phyloP scores from a whole-genome alignment of 225 moss, liverwort and hornwort species.

The Polytrichum formosum region DNA sequence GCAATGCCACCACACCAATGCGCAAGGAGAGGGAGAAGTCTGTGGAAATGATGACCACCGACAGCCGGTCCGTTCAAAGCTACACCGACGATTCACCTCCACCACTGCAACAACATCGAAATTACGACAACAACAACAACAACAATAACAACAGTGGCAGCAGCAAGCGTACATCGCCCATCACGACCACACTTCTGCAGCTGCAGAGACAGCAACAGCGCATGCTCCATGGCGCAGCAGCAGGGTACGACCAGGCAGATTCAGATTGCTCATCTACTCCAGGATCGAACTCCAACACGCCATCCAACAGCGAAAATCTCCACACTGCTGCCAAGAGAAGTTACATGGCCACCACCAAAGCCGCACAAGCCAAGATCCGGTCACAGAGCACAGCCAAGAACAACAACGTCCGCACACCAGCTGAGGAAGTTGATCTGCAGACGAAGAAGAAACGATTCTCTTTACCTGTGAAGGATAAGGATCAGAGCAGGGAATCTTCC shows the following conservation, averaged over 20 bases:
- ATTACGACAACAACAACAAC: slow-evolving; percentile 3
- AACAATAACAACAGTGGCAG: not conserved
- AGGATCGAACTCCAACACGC: slow-evolving; percentile 26
- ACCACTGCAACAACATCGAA: not conserved
- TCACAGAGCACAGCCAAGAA: slow-evolving; percentile 67
- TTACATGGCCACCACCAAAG: slow-evolving; percentile 92
- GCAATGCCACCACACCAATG: slow-evolving; percentile 3
- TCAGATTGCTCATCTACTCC: slow-evolving; percentile 36
- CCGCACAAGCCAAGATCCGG: slow-evolving; percentile 82
- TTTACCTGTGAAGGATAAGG: slow-evolving; percentile 32
- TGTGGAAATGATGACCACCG: slow-evolving; percentile 12
- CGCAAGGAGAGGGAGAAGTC: slow-evolving; percentile 7
- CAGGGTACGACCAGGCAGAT: slow-evolving; percentile 20
- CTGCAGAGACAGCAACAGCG: slow-evolving; percentile 54
- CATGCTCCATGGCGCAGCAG: slow-evolving; percentile 32
- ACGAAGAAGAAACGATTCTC: slow-evolving; percentile 47
- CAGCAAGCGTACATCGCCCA: slow-evolving; percentile 42
- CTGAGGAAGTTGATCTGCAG: slow-evolving; percentile 36
- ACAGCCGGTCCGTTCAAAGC: slow-evolving; percentile 23
- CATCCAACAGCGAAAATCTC: slow-evolving; percentile 19
- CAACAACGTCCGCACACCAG: slow-evolving; percentile 22
- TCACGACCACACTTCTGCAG: slow-evolving; percentile 48
- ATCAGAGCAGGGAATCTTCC: not conserved
- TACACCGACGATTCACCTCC: slow-evolving; percentile 36
- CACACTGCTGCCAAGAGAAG: slow-evolving; percentile 41